Conservation (phyloP, 73 alveolate species). For the Stentor roeselii region DNA sequence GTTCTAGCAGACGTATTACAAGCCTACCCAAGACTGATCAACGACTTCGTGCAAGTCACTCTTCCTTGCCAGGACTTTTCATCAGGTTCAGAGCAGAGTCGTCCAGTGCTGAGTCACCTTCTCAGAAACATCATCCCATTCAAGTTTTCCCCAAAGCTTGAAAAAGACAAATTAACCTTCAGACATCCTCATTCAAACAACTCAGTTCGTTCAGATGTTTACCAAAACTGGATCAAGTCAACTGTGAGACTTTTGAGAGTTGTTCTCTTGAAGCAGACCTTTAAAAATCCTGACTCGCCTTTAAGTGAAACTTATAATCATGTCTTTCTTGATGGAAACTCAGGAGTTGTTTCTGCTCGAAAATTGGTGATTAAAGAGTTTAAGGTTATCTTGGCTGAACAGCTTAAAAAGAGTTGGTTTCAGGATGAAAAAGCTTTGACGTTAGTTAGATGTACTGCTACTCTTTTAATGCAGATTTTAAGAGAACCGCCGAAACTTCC, state of each 20-base stretch:
- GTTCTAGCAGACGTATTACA: neutral
- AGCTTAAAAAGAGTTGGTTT: constrained; percentile 5
- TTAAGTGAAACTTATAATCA: neutral
- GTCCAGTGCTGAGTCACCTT: neutral
- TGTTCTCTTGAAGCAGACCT: neutral
- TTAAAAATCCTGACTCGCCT: constrained; percentile 3
- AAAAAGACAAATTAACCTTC: neutral
- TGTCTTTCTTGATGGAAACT: neutral
- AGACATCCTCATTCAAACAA: neutral
- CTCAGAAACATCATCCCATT: constrained; percentile 15
- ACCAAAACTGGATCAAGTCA: constrained; percentile 17
- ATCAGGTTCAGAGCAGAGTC: neutral
- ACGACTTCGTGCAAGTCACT: neutral
- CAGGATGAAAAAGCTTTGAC: constrained; percentile 17
- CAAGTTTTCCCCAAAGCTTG: neutral
- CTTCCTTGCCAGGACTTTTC: neutral
- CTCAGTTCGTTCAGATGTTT: neutral
- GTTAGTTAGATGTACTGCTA: constrained; percentile 4
- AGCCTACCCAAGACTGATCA: neutral
- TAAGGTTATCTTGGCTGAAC: neutral
- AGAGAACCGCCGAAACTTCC: constrained; percentile 18
- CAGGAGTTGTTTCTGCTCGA: neutral
- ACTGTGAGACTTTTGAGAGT: neutral
- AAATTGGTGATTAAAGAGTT: neutral
- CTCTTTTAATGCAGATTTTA: constrained; percentile 2